Base-by-base conservation (phyloP, 371 early-diverging fungal species). In the Actinomortierella wolfii region DNA sequence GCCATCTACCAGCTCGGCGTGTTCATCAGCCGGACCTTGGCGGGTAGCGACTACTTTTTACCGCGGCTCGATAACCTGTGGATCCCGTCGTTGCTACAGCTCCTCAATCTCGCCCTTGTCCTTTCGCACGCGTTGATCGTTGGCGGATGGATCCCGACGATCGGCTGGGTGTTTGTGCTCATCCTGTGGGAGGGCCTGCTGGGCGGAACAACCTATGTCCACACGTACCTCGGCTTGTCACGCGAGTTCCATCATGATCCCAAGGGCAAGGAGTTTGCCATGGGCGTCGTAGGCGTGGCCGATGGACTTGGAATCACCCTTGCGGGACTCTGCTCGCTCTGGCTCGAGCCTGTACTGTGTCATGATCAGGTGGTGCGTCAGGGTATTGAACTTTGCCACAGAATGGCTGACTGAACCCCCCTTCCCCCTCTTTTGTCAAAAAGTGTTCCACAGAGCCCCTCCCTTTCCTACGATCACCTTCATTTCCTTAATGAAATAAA, bases 121-220 rank as follows among this genome's bases (percentile, higher is more conserved):
- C 45, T 67, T 5, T 17, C 64, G 13, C 74, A 79, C 48, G 67
- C 79, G 0, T 20, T 80, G 45, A 26, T 57, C 6, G 54, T 48
- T 1, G 53, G 56, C 7, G 3, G 15, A 3, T 67, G 48, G 34
- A 40, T 77, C 21, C 70, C 74, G 0, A 59, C 47, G 18, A 64
- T 80, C 15, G 80, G 70, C 55, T 2, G 74, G 1, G 62, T 79
- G 3, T 79, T 78, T 51, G 40, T 56, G 0, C 28, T 82, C 24
- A 69, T 81, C 46, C 53, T 81, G 13, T 67, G 70, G 65, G 82
- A 81, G 48, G 82, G 82, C 5, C 67, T 82, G 4, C 56, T 82
- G 39, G 82, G 82, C 5, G 82, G 82, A 8, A 65, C 81, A 1
- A 68, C 78, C 28, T 82, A 82, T 57, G 82, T 78, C 21, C 81